These are phyloP conservation scores for Rusavskia elegans DNA, from an alignment of 495 filamentous ascomycete genomes.

Conservation along the genomic window DNA sequence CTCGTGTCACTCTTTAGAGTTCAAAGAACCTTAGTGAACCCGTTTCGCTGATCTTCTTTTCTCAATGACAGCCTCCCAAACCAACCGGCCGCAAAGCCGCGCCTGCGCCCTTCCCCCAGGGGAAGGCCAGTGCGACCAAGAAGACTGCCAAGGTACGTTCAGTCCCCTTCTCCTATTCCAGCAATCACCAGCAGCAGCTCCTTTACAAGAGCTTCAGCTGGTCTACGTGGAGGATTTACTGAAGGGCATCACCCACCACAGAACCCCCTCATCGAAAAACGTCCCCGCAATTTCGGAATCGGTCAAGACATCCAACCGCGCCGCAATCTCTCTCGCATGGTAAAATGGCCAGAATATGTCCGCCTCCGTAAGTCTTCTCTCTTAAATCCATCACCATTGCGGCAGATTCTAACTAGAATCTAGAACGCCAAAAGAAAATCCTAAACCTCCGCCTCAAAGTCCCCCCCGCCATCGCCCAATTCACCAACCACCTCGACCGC, in stretches of 20 bases:
- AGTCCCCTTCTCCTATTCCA: background rate
- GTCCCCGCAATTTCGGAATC: conserved; percentile 93
- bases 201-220: too few species aligned
- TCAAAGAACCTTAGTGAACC: conserved; percentile 70
- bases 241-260: conserved; percentile 22
- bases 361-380: conserved; percentile 36
- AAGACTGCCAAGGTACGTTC: conserved; percentile 82
- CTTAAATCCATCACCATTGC: too few species aligned
- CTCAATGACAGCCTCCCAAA: conserved; percentile 99
- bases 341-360: conserved; percentile 98
- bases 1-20: conserved; percentile 71
- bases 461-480: conserved; percentile 92
- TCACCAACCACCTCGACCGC: conserved; percentile 93
- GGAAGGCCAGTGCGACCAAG: conserved; percentile 77
- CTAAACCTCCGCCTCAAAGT: conserved; percentile 97
- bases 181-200: background rate
- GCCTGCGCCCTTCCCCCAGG: conserved; percentile 87
- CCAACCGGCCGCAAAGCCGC: conserved; percentile 64
- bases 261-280: conserved; percentile 99
- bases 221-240: conserved; percentile 18
- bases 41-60: conserved; percentile 91
- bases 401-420: too few species aligned
- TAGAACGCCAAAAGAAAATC: conserved; percentile 98
- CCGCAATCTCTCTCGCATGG: conserved; percentile 97
- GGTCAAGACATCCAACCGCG: conserved; percentile 97